phyloP scores from a whole-genome alignment of 352 stramenopile species.

The Pythium myriotylum region DNA sequence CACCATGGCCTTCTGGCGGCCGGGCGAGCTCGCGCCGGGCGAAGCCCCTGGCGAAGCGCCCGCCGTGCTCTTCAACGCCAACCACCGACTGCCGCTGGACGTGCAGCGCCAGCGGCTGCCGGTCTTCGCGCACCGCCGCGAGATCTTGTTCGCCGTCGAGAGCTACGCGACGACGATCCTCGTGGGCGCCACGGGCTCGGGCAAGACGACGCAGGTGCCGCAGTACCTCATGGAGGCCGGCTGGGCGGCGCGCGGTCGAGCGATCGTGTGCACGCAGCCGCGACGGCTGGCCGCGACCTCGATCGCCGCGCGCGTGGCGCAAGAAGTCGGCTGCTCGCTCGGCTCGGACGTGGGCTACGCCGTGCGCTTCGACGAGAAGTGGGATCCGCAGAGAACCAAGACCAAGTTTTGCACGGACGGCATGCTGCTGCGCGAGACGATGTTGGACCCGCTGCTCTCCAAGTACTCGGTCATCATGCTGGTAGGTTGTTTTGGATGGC shows the following conservation, averaged over 20 bases:
- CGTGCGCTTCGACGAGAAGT: conserved; percentile 99
- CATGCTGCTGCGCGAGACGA: conserved; percentile 97
- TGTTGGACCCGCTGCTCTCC: conserved; percentile 77
- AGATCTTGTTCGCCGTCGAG: conserved; percentile 93
- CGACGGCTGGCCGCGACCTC: conserved; percentile 97
- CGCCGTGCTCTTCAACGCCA: conserved; percentile 62
- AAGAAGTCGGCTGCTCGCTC: conserved; percentile 96
- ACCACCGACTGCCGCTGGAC: conserved; percentile 56
- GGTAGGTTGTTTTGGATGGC: conserved; percentile 35
- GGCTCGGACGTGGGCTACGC: conserved; percentile 96
- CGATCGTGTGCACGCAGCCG: conserved; percentile 92
- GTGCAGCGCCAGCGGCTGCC: conserved; percentile 74
- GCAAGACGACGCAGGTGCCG: conserved; percentile 94
- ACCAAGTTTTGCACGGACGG: conserved; percentile 99
- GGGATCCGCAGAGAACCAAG: conserved; percentile 81
- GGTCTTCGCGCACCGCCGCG: conserved; percentile 85
- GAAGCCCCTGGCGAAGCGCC: conserved; percentile 38
- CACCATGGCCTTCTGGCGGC: conserved; percentile 71
- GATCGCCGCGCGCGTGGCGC: conserved; percentile 96
- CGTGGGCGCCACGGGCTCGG: conserved; percentile 91
- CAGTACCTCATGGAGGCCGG: conserved; percentile 92
- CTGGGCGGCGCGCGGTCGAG: conserved; percentile 58
- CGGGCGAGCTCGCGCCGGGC: conserved; percentile 31
- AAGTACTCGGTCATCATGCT: conserved; percentile 85
- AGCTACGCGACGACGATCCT: conserved; percentile 88